These are phyloP conservation scores for Pontederia crassipes DNA, from an alignment of 176 grass and related monocot species.

Conservation along the genomic window DNA sequence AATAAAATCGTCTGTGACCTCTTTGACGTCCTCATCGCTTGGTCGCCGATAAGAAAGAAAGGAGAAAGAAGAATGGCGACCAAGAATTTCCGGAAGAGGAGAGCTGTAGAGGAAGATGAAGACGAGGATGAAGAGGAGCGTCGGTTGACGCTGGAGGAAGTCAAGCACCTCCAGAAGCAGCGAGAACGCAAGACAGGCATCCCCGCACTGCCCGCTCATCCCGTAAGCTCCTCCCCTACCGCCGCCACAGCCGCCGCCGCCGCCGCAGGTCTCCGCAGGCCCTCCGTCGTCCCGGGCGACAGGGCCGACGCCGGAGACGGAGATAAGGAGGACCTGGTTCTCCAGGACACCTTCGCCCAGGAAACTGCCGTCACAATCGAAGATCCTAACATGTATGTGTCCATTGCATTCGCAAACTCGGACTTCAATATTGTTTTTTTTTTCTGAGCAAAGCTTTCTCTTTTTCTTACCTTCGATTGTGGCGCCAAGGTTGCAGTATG, in stretches of 20 bases:
- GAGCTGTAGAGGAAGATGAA: constrained; percentile 5
- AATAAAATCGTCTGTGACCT: too few species aligned
- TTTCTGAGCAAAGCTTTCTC: constrained; percentile 4
- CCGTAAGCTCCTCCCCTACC: constrained; percentile 8
- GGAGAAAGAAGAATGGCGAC: neutral
- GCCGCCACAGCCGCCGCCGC: neutral
- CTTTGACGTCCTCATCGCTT: too few species aligned
- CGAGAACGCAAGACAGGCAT: constrained; percentile 25
- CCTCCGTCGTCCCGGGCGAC: constrained; percentile 22
- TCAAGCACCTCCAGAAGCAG: constrained; percentile 24
- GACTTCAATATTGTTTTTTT: neutral
- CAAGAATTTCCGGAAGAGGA: constrained; percentile 12
- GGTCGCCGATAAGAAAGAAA: neutral
- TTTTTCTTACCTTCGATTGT: neutral
- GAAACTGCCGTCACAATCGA: constrained; percentile 85
- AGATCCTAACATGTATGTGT: constrained; percentile 83
- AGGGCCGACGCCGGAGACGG: neutral
- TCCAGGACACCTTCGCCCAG: constrained; percentile 99
- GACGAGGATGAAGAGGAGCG: constrained; percentile 5
- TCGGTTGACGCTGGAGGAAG: constrained; percentile 8
- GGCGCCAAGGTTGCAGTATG: constrained; percentile 74
- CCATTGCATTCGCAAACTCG: neutral
- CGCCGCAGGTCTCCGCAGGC: neutral
- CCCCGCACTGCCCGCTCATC: constrained; percentile 21
- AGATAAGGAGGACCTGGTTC: constrained; percentile 64